Base-by-base conservation (phyloP, 2,329 filamentous ascomycete genomes). In the Trichoderma polysporum region DNA sequence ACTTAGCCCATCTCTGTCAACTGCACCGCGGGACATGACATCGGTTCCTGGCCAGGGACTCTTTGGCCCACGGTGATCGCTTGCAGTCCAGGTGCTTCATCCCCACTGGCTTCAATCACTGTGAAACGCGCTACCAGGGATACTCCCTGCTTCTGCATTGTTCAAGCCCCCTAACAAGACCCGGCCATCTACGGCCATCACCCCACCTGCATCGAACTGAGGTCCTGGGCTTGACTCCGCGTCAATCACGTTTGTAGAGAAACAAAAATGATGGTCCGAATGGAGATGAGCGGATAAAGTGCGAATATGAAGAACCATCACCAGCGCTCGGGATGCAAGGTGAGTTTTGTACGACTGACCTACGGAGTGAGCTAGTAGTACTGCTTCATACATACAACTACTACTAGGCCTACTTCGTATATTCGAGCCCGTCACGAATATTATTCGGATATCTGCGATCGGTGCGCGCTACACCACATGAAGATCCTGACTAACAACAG, bases 91-190 rank as follows among this genome's bases (percentile, higher is more conserved):
- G 45, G 49, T 54, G 35, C 56, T 49, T 54, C 33, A 54, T 62
- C 47, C 35, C 66, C 66, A 65, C 60, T 37, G 45, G 47, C 60
- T 68, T 61, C 47, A 49, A 52, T 64, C 41, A 59, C n/a, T 35
- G 53, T 68, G 66, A 68, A 68, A 68, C 66, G 60, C 66, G 47
- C 66, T 65, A 68, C 45, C 49, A 41, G 33, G 58, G 57, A 31
- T 22, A 19, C 50, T 57, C 65, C 65, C 65, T 67, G 65, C 31
- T 57, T 45, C 57, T 56, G 58, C 65, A 62, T 62, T 67, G 65
- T 62, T 50, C 52, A 63, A 45, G 39, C 37, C 64, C 64, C 64
- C 56, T 67, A 47, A 39, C 41, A 53, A 33, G 45, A 60, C 50
- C 35, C 60, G 50, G 50, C 65, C 65, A 57, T 67, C 65, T 54